A percentile compares a stretch with the other conserved stretches of the same genome.
These are phyloP conservation scores for Puya raimondii DNA, from an alignment of 176 grass and related monocot genomes.

Conservation along the genomic window DNA sequence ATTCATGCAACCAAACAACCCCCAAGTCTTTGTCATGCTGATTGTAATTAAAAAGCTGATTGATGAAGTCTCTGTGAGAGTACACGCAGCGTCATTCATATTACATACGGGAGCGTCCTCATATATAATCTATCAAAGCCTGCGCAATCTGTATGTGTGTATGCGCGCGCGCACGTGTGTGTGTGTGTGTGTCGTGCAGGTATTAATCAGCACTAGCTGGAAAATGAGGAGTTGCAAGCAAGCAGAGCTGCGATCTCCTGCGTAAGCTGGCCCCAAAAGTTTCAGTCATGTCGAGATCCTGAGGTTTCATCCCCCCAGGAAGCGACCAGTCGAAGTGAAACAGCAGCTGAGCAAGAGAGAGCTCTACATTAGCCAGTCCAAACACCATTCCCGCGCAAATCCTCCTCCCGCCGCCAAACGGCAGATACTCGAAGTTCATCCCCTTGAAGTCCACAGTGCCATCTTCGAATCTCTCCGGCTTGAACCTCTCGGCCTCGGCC, in stretches of 20 bases:
- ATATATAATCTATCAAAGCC: too few relatives aligned
- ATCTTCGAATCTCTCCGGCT: slow-evolving; percentile 28
- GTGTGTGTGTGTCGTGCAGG: too few relatives aligned
- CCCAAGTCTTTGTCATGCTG: too few relatives aligned
- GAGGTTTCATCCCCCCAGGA: background rate
- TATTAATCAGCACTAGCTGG: background rate
- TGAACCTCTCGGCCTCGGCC: slow-evolving; percentile 29
- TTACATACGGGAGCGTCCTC: too few relatives aligned
- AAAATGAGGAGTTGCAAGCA: slow-evolving; percentile 7
- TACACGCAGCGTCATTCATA: too few relatives aligned
- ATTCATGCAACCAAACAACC: too few relatives aligned
- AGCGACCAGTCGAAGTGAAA: slow-evolving; percentile 46
- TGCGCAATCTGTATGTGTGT: too few relatives aligned
- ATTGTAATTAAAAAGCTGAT: too few relatives aligned
- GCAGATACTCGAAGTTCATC: slow-evolving; percentile 34
- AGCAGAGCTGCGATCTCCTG: background rate
- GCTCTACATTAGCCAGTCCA: slow-evolving; percentile 33
- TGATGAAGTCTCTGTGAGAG: too few relatives aligned
- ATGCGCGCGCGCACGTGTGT: too few relatives aligned
- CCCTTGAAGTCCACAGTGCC: slow-evolving; percentile 30
- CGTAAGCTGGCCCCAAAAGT: slow-evolving; percentile 1
- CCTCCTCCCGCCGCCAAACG: slow-evolving; percentile 35
- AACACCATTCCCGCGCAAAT: slow-evolving; percentile 44
- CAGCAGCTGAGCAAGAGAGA: slow-evolving; percentile 35
- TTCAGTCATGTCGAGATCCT: slow-evolving; percentile 38